These are phyloP conservation scores for Lactifluus volemus DNA, from an alignment of 768 basidiomycete genomes.

Conservation along the genomic window DNA sequence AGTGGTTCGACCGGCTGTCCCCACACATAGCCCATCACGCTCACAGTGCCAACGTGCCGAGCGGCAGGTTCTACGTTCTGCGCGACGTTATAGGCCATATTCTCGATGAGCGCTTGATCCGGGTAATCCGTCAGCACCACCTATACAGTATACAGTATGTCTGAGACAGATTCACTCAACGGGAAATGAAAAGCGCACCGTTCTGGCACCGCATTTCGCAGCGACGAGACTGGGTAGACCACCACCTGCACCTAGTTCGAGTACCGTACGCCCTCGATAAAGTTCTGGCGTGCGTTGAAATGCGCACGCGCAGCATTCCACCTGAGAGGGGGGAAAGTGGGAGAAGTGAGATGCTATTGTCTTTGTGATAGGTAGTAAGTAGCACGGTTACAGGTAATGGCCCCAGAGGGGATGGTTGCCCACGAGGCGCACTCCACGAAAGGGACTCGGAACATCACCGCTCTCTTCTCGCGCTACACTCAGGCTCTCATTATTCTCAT, in stretches of 20 bases:
- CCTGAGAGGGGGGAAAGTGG: constrained; percentile 28
- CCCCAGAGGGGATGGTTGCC: constrained; percentile 80
- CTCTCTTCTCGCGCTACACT: neutral
- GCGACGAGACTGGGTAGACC: constrained; percentile 79
- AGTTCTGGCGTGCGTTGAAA: constrained; percentile 48
- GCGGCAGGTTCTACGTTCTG: constrained; percentile 38
- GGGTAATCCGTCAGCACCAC: constrained; percentile 92
- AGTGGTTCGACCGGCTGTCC: constrained; percentile 48
- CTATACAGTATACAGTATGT: constrained; percentile 33
- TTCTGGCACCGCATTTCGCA: constrained; percentile 57
- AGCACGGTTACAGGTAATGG: constrained; percentile 52
- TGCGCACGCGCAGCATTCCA: constrained; percentile 72
- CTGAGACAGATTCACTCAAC: neutral
- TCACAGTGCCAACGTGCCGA: constrained; percentile 19
- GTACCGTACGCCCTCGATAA: constrained; percentile 40
- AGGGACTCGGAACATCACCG: neutral
- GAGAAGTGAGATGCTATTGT: neutral
- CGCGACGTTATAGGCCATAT: constrained; percentile 61
- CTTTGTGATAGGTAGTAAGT: no score
- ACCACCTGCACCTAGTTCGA: constrained; percentile 93
- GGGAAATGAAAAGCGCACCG: constrained; percentile 34
- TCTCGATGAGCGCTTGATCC: constrained; percentile 63
- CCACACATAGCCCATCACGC: constrained; percentile 68
- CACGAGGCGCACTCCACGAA: constrained; percentile 47
- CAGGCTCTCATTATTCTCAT: constrained; percentile 21